These are phyloP conservation scores for Aspergillus felis DNA, from an alignment of 2,329 filamentous ascomycete species.

Conservation along the genomic window DNA sequence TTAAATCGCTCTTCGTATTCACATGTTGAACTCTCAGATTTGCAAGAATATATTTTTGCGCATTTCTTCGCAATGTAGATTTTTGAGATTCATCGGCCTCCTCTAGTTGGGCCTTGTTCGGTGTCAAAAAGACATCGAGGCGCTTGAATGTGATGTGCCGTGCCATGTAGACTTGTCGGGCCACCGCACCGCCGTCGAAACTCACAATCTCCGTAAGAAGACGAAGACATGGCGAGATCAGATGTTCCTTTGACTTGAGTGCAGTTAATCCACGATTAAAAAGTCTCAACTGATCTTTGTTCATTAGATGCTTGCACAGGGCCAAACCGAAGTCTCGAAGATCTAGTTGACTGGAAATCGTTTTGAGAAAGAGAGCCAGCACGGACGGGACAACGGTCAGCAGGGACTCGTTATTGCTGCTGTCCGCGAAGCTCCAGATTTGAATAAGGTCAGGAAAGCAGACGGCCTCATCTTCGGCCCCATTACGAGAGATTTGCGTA, in stretches of 20 bases:
- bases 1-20: conserved; percentile 74
- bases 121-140: conserved; percentile 73
- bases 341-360: conserved; percentile 69
- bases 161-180: conserved; percentile 71
- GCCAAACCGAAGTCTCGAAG: conserved; percentile 71
- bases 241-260: conserved; percentile 76
- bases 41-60: conserved; percentile 74
- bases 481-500: conserved; percentile 48
- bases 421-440: conserved; percentile 79
- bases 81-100: conserved; percentile 63
- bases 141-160: conserved; percentile 76
- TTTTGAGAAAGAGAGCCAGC: conserved; percentile 74
- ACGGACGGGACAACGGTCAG: conserved; percentile 77
- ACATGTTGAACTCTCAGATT: conserved; percentile 74
- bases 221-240: conserved; percentile 84
- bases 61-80: conserved; percentile 78
- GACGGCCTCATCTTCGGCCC: conserved; percentile 52
- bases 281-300: conserved; percentile 75
- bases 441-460: conserved; percentile 79
- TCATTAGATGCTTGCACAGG: conserved; percentile 76
- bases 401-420: conserved; percentile 74
- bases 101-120: conserved; percentile 53
- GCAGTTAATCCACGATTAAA: conserved; percentile 74
- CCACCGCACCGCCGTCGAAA: conserved; percentile 79
- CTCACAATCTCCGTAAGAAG: conserved; percentile 79